A percentile compares a stretch with the other conserved stretches of the same genome.
phyloP scores from a whole-genome alignment of 371 early-diverging fungal genomes.

The Actinomucor elegans region DNA sequence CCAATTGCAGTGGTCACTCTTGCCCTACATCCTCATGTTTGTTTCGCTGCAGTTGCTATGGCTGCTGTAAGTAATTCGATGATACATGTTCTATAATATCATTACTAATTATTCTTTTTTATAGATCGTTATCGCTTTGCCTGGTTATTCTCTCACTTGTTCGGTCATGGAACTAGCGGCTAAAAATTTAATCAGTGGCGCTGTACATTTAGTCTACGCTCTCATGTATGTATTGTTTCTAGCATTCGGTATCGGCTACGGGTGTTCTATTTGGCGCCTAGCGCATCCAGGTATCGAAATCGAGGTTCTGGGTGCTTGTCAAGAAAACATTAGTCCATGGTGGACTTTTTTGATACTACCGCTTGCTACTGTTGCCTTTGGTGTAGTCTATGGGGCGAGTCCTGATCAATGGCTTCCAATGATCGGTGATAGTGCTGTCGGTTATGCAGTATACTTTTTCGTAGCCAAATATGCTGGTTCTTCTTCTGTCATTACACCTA shows the following conservation, averaged over 20 bases:
- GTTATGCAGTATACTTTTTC: constrained; percentile 35
- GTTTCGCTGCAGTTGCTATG: constrained; percentile 60
- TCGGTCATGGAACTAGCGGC: constrained; percentile 80
- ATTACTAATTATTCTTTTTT: not conserved
- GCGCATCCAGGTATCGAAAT: constrained; percentile 14
- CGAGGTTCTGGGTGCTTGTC: constrained; percentile 19
- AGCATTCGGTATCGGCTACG: constrained; percentile 76
- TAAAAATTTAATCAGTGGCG: constrained; percentile 79
- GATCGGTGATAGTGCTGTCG: constrained; percentile 26
- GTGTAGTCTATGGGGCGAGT: constrained; percentile 32
- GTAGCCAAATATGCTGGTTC: constrained; percentile 18
- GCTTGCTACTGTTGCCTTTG: constrained; percentile 22
- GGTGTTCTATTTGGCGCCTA: constrained; percentile 43
- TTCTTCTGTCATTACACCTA: constrained; percentile 29
- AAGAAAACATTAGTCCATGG: constrained; percentile 27
- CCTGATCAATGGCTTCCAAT: constrained; percentile 25
- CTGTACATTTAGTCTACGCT: constrained; percentile 72
- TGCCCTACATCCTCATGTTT: constrained; percentile 47
- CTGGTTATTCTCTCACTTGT: constrained; percentile 70
- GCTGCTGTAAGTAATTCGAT: constrained; percentile 35
- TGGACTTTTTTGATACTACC: constrained; percentile 37
- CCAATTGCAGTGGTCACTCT: constrained; percentile 60
- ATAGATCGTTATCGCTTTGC: constrained; percentile 62
- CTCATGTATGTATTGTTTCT: constrained; percentile 73
- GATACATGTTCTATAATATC: not conserved